phyloP scores from a whole-genome alignment of 2,329 filamentous ascomycete species.

The Macrophomina pseudophaseolina region DNA sequence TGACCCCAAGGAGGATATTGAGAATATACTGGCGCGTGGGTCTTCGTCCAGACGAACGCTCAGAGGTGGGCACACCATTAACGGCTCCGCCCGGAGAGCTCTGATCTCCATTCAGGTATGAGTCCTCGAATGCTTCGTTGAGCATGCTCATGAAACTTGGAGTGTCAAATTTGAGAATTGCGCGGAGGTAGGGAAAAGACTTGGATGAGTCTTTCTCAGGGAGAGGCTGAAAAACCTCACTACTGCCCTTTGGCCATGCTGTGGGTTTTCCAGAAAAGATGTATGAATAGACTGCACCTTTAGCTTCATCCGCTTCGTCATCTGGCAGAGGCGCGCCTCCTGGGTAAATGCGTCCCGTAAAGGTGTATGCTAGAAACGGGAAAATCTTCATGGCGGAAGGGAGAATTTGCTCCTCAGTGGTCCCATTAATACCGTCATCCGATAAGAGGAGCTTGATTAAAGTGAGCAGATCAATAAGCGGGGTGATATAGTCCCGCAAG shows the following conservation, averaged over 20 bases:
- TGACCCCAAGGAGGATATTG: constrained; percentile 87
- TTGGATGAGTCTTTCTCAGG: constrained; percentile 63
- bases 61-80: constrained; percentile 29
- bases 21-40: constrained; percentile 91
- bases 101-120: constrained; percentile 82
- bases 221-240: constrained; percentile 58
- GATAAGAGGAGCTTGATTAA: constrained; percentile 64
- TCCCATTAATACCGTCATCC: constrained; percentile 58
- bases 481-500: constrained; percentile 86
- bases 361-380: constrained; percentile 87
- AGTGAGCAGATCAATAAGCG: constrained; percentile 79
- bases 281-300: constrained; percentile 89
- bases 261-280: constrained; percentile 84
- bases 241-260: constrained; percentile 72
- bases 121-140: constrained; percentile 96
- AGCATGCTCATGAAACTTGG: constrained; percentile 92
- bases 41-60: constrained; percentile 40
- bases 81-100: constrained; percentile 63
- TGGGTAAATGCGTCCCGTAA: constrained; percentile 91
- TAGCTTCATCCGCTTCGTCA: constrained; percentile 74
- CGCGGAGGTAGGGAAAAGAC: constrained; percentile 82
- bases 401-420: constrained; percentile 65
- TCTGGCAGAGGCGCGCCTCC: constrained; percentile 78
- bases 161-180: constrained; percentile 86
- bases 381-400: constrained; percentile 88